Evolutionary conservation across 106 monocot species (phyloP), one percentile per base, ranked within the genome.

Genomic region (Allium cepa): DNA sequence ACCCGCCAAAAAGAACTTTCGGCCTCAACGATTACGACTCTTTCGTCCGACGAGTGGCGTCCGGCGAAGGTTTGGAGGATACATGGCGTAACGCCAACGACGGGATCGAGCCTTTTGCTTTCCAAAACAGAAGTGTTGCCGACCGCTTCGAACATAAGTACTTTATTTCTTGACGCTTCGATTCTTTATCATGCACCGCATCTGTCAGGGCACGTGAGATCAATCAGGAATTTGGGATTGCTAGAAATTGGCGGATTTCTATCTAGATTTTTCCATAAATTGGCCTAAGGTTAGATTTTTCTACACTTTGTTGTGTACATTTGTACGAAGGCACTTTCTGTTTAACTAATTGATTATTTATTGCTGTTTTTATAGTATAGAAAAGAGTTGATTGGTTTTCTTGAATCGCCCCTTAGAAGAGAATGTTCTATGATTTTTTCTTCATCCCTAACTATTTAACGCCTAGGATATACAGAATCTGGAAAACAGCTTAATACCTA

Each of bases 221-320:
- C 51, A 91, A 95, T 63, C 67, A 56, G 10, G 91, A 91, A 77
- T 73, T 91, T 16, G 94, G 94, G n/a, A 75, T 95, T 55, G 84
- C 77, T n/a, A 75, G 78, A 50, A 69, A 81, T 27, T 85, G 79
- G 91, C 66, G 85, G 11, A 71, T 4, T 86, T 95, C 69, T 83
- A 85, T 8, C 59, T 83, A 9, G 95, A 95, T 66, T 91, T 95
- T 75, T 80, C 78, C 11, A 78, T 91, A 13, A 97, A 87, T 36
- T 97, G 86, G 96, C 92, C 92, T 36, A 84, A 89, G 92, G 96
- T 97, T 69, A 14, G 82, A 15, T 17, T 63, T 63, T 58, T n/a
- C 9, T 10, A n/a, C 18, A 14, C 16, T 49, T 11, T 60, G 48
- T 49, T 36, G 0, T 8, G 4, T 28, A n/a, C 2, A 11, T 46